Conservation (phyloP, 441 rosid species). For the Isatis lusitanica region DNA sequence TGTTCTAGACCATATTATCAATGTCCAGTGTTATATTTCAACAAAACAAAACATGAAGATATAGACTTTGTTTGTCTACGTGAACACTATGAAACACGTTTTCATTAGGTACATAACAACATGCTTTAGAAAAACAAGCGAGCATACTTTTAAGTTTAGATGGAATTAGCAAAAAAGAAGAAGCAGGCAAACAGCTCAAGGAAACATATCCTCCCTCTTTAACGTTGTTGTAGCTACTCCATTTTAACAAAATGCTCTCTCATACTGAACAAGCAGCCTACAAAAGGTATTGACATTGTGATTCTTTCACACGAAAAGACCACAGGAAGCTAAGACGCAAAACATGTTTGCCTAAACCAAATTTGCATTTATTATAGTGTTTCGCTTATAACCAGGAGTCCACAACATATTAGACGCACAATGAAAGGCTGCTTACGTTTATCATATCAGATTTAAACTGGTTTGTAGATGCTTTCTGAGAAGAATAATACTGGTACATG, state of each 20-base stretch:
- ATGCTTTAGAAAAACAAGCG: not conserved
- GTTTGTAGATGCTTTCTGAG: constrained; percentile 52
- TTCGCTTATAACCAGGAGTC: not conserved
- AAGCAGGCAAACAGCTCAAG: not conserved
- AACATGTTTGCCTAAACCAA: not conserved
- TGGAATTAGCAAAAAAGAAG: not conserved
- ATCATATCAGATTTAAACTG: constrained; percentile 63
- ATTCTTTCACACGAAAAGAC: constrained; percentile 7
- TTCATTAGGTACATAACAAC: not conserved
- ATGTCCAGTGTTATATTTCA: not conserved
- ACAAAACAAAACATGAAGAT: not conserved
- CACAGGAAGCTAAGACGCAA: not conserved
- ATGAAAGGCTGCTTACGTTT: constrained; percentile 41
- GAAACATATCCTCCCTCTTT: constrained; percentile 57
- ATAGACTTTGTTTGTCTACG: constrained; percentile 1
- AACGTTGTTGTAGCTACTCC: constrained; percentile 43
- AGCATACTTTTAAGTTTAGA: not conserved
- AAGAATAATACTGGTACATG: constrained; percentile 61
- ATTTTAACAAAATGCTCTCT: constrained; percentile 74
- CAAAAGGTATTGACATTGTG: constrained; percentile 23
- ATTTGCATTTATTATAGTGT: not conserved
- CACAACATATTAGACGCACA: not conserved
- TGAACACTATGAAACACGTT: not conserved
- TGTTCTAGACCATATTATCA: not conserved
- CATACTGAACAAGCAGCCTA: constrained; percentile 75